These are phyloP conservation scores for Geosiphon pyriformis DNA, from an alignment of 192 early-diverging fungal genomes.

Conservation along the genomic window DNA sequence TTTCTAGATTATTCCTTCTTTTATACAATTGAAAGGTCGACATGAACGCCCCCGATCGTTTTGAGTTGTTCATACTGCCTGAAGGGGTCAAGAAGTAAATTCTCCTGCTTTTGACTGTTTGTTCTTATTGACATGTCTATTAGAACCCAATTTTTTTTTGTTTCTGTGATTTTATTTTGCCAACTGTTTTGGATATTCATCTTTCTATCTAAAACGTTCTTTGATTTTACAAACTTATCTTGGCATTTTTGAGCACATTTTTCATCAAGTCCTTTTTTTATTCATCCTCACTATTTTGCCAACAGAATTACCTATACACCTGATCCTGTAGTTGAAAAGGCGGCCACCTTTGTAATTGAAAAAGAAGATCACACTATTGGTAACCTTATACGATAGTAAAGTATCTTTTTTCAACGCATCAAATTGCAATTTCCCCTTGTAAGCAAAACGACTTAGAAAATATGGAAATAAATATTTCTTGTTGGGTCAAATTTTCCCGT, in stretches of 20 bases:
- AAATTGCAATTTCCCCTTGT: not conserved
- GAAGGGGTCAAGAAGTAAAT: slow-evolving; percentile 67
- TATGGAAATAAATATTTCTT: not conserved
- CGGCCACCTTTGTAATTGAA: slow-evolving; percentile 83
- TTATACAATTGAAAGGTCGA: no score
- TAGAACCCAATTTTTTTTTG: not conserved
- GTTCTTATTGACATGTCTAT: no score
- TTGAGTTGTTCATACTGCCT: slow-evolving; percentile 74
- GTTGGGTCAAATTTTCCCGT: slow-evolving; percentile 6
- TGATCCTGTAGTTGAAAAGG: slow-evolving; percentile 92
- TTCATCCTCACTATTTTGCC: not conserved
- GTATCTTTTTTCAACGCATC: slow-evolving; percentile 4
- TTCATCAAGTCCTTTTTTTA: not conserved
- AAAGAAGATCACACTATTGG: slow-evolving; percentile 98
- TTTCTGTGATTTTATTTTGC: no score
- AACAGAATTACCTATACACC: slow-evolving; percentile 71
- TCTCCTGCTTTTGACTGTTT: not conserved
- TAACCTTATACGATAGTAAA: slow-evolving; percentile 87
- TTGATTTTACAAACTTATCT: no score
- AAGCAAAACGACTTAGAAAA: not conserved
- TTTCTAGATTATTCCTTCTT: no score
- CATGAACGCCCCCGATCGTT: slow-evolving; percentile 86
- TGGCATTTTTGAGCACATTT: no score
- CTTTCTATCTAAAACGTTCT: no score
- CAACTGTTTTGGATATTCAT: no score